phyloP scores from a whole-genome alignment of 2,329 filamentous ascomycete species.

The Penicillium sp. region DNA sequence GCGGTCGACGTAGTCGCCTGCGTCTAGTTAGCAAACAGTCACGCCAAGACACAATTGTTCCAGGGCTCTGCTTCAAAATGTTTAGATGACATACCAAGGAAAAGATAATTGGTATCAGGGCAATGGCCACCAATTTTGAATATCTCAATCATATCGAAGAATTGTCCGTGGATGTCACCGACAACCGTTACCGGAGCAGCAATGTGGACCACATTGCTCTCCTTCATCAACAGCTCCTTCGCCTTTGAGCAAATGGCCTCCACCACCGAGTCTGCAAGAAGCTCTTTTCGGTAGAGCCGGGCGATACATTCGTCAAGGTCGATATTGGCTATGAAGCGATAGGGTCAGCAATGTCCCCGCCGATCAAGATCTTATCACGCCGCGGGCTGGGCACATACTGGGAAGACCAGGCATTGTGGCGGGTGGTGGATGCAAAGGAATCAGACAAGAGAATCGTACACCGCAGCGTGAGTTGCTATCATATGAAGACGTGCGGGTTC shows the following conservation, averaged over 20 bases:
- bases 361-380: background rate
- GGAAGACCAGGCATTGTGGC: constrained; percentile 48
- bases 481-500: background rate
- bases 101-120: constrained; percentile 97
- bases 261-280: constrained; percentile 95
- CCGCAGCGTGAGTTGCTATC: background rate
- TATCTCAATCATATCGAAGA: constrained; percentile 98
- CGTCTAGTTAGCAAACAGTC: constrained; percentile 7
- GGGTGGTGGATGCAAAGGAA: background rate
- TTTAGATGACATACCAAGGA: constrained; percentile 67
- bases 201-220: constrained; percentile 99
- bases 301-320: constrained; percentile 98
- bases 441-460: background rate
- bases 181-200: constrained; percentile 94
- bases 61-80: background rate
- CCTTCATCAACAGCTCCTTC: constrained; percentile 97
- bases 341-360: constrained; percentile 9
- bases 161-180: constrained; percentile 97
- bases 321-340: constrained; percentile 71
- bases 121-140: constrained; percentile 98
- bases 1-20: constrained; percentile 96
- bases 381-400: constrained; percentile 33
- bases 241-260: constrained; percentile 99
- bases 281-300: constrained; percentile 93
- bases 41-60: background rate